Evolutionary conservation across 768 basidiomycete species (phyloP), one percentile per base, ranked within the genome.

Genomic region (Leccinum longicurvipes): DNA sequence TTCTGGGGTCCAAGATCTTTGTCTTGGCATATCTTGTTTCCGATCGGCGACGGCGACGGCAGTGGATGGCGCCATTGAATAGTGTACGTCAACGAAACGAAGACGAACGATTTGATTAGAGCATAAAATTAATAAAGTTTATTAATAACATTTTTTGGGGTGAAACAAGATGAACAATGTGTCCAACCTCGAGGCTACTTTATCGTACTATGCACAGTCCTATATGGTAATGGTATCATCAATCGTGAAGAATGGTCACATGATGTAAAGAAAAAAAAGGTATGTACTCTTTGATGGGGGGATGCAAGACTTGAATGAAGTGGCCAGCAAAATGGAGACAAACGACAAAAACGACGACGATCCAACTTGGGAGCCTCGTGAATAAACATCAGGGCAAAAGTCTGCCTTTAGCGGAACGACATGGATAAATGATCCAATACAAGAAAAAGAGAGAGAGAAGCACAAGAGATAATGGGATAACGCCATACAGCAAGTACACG

Each of bases 191-290:
- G 29, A 32, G 21, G 47, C 28, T 47, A 27, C 28, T 53, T 51
- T 61, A 65, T 59, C 44, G 44, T 63, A 57, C 47, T 50, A 65
- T 60, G 54, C 55, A 63, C 59, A 58, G n/a, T 25, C 19, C 21
- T 39, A 39, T 63, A 56, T 51, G 44, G 53, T 63, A 60, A 27
- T 58, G 56, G 63, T 65, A 64, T 58, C 51, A 48, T 50, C 27
- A 4, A 51, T 39, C 32, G 9, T 32, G 48, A 23, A 47, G 29
- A 19, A 15, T 47, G 7, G 25, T 25, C 24, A 15, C 21, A n/a
- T n/a, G n/a, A n/a, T n/a, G n/a, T n/a, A n/a, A n/a, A n/a, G n/a
- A n/a, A 19, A 39, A 15, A 25, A 17, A 9, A 19, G 54, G 45
- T n/a, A n/a, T n/a, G 51, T 66, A 65, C 66, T 53, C 49, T 50